Conservation (phyloP, 169 alveolate species). For the Babesia ovata region DNA sequence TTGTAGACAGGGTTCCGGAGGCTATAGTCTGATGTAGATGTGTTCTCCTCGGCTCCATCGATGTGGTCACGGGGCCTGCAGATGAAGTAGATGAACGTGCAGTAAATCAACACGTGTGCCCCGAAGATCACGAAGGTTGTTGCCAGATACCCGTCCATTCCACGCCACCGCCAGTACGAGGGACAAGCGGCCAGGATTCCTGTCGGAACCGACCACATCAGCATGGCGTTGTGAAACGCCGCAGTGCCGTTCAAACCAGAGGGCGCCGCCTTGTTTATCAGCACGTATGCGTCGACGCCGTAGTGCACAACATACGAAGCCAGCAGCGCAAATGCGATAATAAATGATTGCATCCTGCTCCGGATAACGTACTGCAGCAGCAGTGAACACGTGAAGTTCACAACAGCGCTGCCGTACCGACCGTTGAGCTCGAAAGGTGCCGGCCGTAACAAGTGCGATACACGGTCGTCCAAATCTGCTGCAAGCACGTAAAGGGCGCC, state of each 20-base stretch:
- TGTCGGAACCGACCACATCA: conserved; percentile 63
- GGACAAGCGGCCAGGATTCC: conserved; percentile 65
- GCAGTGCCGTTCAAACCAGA: conserved; percentile 11
- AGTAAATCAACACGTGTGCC: conserved; percentile 8
- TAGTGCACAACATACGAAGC: conserved; percentile 38
- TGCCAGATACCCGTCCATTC: conserved; percentile 20
- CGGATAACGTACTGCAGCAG: conserved; percentile 45
- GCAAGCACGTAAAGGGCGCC: conserved; percentile 32
- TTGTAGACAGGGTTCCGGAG: conserved; percentile 23
- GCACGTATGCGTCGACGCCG: conserved; percentile 13
- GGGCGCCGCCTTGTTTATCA: conserved; percentile 25
- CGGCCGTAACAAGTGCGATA: conserved; percentile 15
- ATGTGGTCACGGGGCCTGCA: not conserved
- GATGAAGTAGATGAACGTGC: not conserved
- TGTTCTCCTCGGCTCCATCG: conserved; percentile 17
- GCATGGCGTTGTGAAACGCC: conserved; percentile 23
- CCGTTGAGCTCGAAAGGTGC: conserved; percentile 27
- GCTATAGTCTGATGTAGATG: conserved; percentile 14
- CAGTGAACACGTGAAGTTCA: conserved; percentile 46
- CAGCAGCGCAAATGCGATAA: conserved; percentile 12
- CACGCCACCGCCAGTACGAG: conserved; percentile 67
- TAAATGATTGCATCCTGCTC: conserved; percentile 40
- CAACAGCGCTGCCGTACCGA: conserved; percentile 34
- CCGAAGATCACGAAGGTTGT: conserved; percentile 3
- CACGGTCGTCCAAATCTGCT: conserved; percentile 28